Conservation (phyloP, 2,329 filamentous ascomycete genomes). For the Sarocladiaceae sp. region DNA sequence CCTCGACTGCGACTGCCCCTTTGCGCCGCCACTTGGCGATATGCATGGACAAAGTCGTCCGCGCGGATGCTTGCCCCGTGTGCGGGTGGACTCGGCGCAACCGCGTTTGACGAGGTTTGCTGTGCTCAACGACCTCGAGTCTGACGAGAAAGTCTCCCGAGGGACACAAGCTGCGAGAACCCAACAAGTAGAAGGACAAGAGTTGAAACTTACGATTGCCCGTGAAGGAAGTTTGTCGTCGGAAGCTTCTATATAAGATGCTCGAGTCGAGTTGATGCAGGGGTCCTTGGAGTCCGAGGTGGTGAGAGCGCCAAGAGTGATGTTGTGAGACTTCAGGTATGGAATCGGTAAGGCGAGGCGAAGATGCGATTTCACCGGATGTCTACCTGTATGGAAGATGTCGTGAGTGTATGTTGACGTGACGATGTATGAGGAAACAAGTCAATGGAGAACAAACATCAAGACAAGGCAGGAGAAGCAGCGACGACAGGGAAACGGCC, state of each 20-base stretch:
- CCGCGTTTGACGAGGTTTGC: conserved; percentile 5
- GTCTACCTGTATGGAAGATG: neutral
- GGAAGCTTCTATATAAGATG: neutral
- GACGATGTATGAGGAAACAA: neutral
- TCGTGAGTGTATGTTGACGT: neutral
- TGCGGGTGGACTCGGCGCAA: neutral
- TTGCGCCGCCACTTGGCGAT: conserved; percentile 28
- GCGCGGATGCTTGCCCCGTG: neutral
- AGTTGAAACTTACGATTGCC: neutral
- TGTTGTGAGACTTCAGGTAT: neutral
- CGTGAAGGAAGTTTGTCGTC: neutral
- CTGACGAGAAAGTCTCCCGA: neutral
- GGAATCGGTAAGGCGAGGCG: neutral
- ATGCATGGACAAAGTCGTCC: conserved; percentile 14
- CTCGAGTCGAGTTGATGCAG: neutral
- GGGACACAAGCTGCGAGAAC: neutral
- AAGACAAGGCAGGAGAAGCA: conserved; percentile 2
- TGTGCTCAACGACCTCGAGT: neutral
- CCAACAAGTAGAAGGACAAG: neutral
- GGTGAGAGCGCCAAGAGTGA: neutral
- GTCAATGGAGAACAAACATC: neutral
- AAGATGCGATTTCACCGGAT: neutral
- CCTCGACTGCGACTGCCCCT: conserved; percentile 24
- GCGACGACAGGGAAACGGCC: conserved; percentile 6
- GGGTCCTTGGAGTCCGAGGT: neutral